phyloP scores from a whole-genome alignment of 768 basidiomycete genomes.

The Phallus indusiatus region DNA sequence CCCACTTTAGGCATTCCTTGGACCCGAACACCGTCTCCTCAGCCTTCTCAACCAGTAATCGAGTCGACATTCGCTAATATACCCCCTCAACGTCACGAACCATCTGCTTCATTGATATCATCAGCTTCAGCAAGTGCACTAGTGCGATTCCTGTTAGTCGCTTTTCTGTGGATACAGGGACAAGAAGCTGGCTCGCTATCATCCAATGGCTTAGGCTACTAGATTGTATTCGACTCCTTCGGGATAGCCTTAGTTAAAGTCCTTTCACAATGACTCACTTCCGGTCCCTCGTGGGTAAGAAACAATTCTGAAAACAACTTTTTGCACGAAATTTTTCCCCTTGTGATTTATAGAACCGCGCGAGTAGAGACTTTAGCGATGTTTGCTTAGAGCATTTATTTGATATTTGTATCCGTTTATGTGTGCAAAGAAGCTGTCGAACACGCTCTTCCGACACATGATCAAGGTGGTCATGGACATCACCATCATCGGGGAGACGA shows the following conservation, averaged over 20 bases:
- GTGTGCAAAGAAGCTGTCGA: constrained; percentile 96
- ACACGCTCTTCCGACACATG: constrained; percentile 67
- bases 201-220: constrained; percentile 88
- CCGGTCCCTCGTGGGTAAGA: constrained; percentile 49
- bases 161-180: constrained; percentile 78
- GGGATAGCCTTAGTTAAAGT: constrained; percentile 54
- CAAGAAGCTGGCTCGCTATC: constrained; percentile 82
- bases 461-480: constrained; percentile 46
- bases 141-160: constrained; percentile 54
- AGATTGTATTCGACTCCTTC: constrained; percentile 91
- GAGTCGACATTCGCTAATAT: background rate
- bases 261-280: constrained; percentile 35
- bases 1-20: constrained; percentile 51
- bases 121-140: constrained; percentile 19
- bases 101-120: constrained; percentile 1
- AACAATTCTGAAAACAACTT: constrained; percentile 11
- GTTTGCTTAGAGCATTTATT: constrained; percentile 88
- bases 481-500: constrained; percentile 30
- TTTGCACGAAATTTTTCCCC: constrained; percentile 16
- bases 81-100: background rate
- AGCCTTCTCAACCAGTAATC: constrained; percentile 13
- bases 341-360: constrained; percentile 36
- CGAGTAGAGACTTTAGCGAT: constrained; percentile 61
- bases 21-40: constrained; percentile 36
- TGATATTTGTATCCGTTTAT: constrained; percentile 91